Evolutionary conservation across 176 grass and related monocot species (phyloP).

Genomic region (Typha latifolia): DNA sequence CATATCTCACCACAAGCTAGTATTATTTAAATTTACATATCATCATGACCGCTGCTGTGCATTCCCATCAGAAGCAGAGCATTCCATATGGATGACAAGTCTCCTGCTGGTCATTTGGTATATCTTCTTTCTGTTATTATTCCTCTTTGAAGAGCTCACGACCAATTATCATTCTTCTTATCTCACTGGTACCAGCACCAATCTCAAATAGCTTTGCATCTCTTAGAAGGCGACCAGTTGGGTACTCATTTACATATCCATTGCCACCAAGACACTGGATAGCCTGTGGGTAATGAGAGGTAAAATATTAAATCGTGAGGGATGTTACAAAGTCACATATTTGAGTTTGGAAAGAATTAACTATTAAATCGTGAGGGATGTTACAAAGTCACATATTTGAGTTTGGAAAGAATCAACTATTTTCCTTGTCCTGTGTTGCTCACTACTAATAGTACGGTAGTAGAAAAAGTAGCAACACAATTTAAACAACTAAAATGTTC

Average conservation of each 20-base stretch:
- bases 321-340: not conserved
- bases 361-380: not conserved
- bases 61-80: not conserved
- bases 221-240: constrained; percentile 91
- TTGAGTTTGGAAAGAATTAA: too few species aligned
- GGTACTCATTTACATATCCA: constrained; percentile 94
- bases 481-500: too few species aligned
- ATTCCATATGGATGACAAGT: not conserved
- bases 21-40: too few species aligned
- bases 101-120: not conserved
- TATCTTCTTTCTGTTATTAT: constrained; percentile 8
- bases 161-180: constrained; percentile 91
- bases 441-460: too few species aligned
- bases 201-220: constrained; percentile 99
- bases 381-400: not conserved
- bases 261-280: constrained; percentile 98
- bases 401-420: too few species aligned
- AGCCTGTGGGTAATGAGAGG: constrained; percentile 30
- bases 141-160: constrained; percentile 94
- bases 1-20: too few species aligned
- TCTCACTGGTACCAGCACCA: constrained; percentile 96
- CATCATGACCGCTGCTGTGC: not conserved
- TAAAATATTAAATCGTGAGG: not conserved
- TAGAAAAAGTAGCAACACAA: too few species aligned
- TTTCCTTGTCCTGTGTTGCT: too few species aligned